Conservation (phyloP, 306 rosid species). For the Glycine latifolia region DNA sequence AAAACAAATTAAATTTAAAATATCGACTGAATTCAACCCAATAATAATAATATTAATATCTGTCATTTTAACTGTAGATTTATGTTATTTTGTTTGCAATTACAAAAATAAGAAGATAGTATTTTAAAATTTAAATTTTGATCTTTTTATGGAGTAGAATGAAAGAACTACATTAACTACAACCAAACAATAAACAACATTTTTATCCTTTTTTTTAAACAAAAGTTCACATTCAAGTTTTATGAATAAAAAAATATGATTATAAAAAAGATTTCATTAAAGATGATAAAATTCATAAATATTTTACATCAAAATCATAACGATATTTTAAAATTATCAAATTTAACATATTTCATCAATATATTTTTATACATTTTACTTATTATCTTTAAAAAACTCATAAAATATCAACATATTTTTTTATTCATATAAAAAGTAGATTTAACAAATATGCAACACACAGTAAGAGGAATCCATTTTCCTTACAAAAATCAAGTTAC, state of each 20-base stretch:
- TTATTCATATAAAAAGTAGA: background rate
- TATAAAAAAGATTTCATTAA: too few relatives aligned
- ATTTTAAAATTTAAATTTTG: background rate
- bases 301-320: too few relatives aligned
- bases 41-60: too few relatives aligned
- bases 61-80: background rate
- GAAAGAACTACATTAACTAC: background rate
- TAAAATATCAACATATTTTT: too few relatives aligned
- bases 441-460: background rate
- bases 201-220: too few relatives aligned
- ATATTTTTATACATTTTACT: too few relatives aligned
- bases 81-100: background rate
- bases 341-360: background rate
- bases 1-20: background rate
- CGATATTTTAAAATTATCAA: background rate
- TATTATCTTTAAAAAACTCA: background rate
- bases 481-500: background rate
- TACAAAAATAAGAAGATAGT: background rate
- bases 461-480: too few relatives aligned
- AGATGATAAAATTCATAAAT: too few relatives aligned
- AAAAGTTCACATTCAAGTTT: rapidly evolving
- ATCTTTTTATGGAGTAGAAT: too few relatives aligned
- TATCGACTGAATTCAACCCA: background rate
- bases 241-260: too few relatives aligned
- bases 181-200: too few relatives aligned